A percentile compares a stretch with the other conserved stretches of the same genome.
phyloP scores from a whole-genome alignment of 257 asterid species.

The Fraxinus cuspidata region DNA sequence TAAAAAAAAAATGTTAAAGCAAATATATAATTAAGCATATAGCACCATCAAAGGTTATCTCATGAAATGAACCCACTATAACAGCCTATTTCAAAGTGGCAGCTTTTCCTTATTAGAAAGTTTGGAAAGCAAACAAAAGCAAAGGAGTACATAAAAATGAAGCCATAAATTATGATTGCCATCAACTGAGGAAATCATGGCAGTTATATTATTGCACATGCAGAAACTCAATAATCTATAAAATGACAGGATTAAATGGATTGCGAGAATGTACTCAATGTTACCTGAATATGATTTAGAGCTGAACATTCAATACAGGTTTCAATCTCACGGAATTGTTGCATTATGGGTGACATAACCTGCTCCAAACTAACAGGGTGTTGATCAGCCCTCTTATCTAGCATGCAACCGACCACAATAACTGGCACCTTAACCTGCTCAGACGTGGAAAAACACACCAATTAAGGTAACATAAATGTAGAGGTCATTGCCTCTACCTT shows the following conservation, averaged over 20 bases:
- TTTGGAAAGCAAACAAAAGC: neutral
- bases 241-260: neutral
- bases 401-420: slow-evolving; percentile 97
- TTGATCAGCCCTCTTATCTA: slow-evolving; percentile 82
- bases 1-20: neutral
- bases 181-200: neutral
- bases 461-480: neutral
- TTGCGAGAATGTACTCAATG: slow-evolving; percentile 2
- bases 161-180: neutral
- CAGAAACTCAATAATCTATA: neutral
- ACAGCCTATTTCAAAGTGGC: neutral
- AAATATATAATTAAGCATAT: neutral
- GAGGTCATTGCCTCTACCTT: slow-evolving; percentile 9
- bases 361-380: slow-evolving; percentile 78
- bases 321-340: slow-evolving; percentile 96
- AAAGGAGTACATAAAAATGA: neutral
- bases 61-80: slow-evolving; percentile 15
- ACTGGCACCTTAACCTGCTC: slow-evolving; percentile 91
- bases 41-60: slow-evolving; percentile 3
- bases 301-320: slow-evolving; percentile 99
- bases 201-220: neutral
- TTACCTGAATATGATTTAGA: slow-evolving; percentile 70
- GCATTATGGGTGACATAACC: slow-evolving; percentile 98
- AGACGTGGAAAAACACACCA: neutral
- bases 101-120: slow-evolving; percentile 7